phyloP scores from a whole-genome alignment of 73 alveolate species.

The Stentor coeruleus region DNA sequence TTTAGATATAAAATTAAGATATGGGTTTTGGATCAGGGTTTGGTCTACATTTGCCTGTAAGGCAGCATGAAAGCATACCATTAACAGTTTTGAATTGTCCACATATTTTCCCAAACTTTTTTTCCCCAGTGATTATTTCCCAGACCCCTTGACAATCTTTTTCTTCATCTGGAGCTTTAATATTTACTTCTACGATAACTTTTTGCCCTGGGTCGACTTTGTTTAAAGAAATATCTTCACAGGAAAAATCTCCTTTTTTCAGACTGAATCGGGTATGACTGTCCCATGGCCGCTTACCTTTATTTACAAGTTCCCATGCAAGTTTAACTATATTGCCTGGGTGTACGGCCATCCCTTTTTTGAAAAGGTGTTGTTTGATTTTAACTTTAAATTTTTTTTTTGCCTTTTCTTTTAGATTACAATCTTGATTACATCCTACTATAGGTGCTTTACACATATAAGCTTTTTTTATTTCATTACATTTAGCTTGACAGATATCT shows the following conservation, averaged over 20 bases:
- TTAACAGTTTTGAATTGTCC: not conserved
- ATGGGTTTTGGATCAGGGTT: no score
- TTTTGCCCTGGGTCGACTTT: not conserved
- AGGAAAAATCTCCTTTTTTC: not conserved
- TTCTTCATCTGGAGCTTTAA: not conserved
- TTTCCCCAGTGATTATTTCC: not conserved
- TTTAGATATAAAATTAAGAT: no score
- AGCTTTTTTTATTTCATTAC: no score
- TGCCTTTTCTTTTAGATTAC: not conserved
- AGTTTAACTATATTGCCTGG: not conserved
- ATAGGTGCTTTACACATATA: no score
- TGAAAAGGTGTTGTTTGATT: no score
- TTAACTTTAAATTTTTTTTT: no score
- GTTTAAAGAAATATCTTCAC: not conserved
- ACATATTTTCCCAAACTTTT: not conserved
- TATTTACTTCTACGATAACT: not conserved
- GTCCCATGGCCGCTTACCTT: not conserved
- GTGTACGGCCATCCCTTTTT: not conserved
- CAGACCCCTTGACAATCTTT: not conserved
- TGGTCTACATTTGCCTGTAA: no score
- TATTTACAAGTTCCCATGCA: not conserved
- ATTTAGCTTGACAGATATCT: no score
- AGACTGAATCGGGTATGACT: not conserved
- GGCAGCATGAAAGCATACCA: no score
- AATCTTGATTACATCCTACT: no score